A percentile compares a stretch with the other conserved stretches of the same genome.
Evolutionary conservation across 129 eudicot species (phyloP).

Genomic region (Gnaphalium uliginosum): DNA sequence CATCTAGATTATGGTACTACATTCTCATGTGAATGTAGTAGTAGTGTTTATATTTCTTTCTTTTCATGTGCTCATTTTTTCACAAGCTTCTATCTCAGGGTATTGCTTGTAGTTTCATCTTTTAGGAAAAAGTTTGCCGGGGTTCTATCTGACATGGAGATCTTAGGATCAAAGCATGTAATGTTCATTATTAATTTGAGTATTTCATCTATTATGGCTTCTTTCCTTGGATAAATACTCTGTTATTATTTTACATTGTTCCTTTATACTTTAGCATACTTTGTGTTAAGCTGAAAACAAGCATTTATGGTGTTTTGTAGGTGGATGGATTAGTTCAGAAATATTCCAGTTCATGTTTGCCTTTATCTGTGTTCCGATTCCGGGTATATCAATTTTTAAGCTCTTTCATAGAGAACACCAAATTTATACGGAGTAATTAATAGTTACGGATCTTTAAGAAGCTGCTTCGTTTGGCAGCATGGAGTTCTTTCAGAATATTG

Average conservation of each 20-base stretch:
- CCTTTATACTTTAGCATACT: constrained; percentile 1
- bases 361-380: constrained; percentile 50
- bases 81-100: constrained; percentile 56
- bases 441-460: constrained; percentile 10
- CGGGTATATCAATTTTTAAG: constrained; percentile 49
- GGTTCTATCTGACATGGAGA: constrained; percentile 61
- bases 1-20: constrained; percentile 81
- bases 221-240: not conserved
- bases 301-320: constrained; percentile 55
- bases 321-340: constrained; percentile 74
- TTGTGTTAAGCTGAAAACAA: constrained; percentile 37
- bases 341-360: constrained; percentile 60
- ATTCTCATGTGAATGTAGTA: constrained; percentile 7
- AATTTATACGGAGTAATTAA: constrained; percentile 6
- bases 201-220: not conserved
- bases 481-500: constrained; percentile 73
- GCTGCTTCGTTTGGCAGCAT: constrained; percentile 47
- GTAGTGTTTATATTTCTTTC: constrained; percentile 11
- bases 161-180: constrained; percentile 91
- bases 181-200: not conserved
- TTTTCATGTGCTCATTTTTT: constrained; percentile 5
- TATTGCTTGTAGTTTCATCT: constrained; percentile 60
- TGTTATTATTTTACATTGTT: not conserved
- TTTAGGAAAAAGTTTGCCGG: constrained; percentile 74
- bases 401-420: constrained; percentile 11